Evolutionary conservation across 306 rosid genomes (phyloP), one percentile per base, ranked within the genome.

Genomic region (Inga oerstediana): DNA sequence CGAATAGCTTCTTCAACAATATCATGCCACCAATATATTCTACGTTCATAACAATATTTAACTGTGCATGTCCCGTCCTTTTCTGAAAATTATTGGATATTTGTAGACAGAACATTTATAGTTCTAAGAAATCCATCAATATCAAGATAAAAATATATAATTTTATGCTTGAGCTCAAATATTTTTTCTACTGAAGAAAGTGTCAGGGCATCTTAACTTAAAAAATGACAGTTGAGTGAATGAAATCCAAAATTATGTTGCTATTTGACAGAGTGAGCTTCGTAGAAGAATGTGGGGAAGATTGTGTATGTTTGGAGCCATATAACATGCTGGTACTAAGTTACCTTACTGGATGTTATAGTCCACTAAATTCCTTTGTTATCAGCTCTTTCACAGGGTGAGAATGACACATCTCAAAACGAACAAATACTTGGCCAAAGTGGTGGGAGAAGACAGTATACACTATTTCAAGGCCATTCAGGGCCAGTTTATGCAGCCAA

Each of bases 401-500:
- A 94, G 82, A 87, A 87, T 84, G 97, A 89, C 45, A 82, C 89
- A 30, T 58, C 90, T 74, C 88, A 90, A 45, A 89, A 85, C 71
- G 96, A 91, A 72, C 97, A 90, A 81, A 35, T 77, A 80, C 77
- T 81, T 17, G 97, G 91, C 37, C 80, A 88, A 89, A 78, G 87
- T 79, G 84, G 94, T 3, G 91, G 91, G 72, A 94, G 89, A 88
- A 87, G 90, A 73, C 87, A 92, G 72, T 96, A 92, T 84, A 91
- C 97, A 12, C 83, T 92, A 75, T 92, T 91, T 91, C 99, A 92
- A 85, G 99, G 98, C 88, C 99, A 92, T 88, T 92, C 99, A 5
- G 99, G 99, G 82, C 97, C 99, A 58, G 95, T 96, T 87, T 86
- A 92, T 90, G 90, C 97, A 71, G 90, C 98, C 35, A 88, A 94